Evolutionary conservation across 1,139 yeast species (phyloP).

Genomic region (Debaryomyces singareniensis): DNA sequence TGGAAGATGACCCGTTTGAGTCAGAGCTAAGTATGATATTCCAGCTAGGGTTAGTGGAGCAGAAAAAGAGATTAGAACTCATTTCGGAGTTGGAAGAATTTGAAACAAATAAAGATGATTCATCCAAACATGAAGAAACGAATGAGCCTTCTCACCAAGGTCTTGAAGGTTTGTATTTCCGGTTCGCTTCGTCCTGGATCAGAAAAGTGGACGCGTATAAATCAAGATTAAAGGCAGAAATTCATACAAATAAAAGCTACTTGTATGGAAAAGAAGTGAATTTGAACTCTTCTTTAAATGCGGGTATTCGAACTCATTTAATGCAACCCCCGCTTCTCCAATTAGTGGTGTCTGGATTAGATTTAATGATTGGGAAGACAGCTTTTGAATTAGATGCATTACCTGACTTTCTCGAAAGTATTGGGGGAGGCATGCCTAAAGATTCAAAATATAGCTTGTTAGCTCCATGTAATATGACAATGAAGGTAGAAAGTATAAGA

Average conservation of each 20-base stretch:
- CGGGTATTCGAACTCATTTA: conserved; percentile 51
- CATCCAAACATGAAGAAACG: conserved; percentile 1
- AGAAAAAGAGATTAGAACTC: conserved; percentile 57
- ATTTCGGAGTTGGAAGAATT: conserved; percentile 43
- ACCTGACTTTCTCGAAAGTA: conserved; percentile 54
- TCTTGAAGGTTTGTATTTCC: conserved; percentile 10
- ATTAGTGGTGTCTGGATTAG: conserved; percentile 51
- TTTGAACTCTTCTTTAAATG: conserved; percentile 42
- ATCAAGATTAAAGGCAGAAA: conserved; percentile 34
- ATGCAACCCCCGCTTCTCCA: conserved; percentile 61
- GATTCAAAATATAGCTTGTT: conserved; percentile 63
- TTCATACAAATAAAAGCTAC: conserved; percentile 46
- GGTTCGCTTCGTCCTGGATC: conserved; percentile 33
- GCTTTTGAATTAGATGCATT: conserved; percentile 46
- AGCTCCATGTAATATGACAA: conserved; percentile 53
- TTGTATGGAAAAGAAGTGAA: conserved; percentile 39
- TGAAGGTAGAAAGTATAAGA: conserved; percentile 45
- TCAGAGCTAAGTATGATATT: conserved; percentile 66
- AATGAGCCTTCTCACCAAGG: conserved; percentile 6
- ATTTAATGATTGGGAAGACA: conserved; percentile 49
- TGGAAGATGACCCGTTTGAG: conserved; percentile 89
- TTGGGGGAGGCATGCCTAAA: conserved; percentile 80
- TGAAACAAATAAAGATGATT: conserved; percentile 2
- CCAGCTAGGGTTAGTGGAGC: conserved; percentile 73
- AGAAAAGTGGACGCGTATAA: conserved; percentile 47